Percentiles rank a stretch among this genome's conserved stretches.
Conservation (phyloP, 2,329 filamentous ascomycete species). For the Verticillium klebahnii region DNA sequence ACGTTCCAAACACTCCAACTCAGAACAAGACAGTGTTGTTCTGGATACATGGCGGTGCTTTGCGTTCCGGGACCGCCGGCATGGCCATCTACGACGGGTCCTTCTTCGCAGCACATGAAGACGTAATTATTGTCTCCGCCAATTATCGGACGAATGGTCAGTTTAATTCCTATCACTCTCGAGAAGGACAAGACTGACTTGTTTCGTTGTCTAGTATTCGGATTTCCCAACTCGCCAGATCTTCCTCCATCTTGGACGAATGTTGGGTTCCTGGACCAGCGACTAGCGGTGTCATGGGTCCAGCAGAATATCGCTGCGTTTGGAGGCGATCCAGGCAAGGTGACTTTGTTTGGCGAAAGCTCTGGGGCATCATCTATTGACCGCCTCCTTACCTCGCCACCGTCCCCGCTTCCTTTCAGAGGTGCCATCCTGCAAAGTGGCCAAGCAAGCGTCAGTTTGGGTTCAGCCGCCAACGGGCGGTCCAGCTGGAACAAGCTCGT, state of each 20-base stretch:
- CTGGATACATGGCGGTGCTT: constrained; percentile 13
- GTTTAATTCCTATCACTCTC: not conserved
- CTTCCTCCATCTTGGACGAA: constrained; percentile 25
- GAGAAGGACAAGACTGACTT: not conserved
- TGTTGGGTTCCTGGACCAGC: constrained; percentile 52
- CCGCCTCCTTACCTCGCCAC: constrained; percentile 43
- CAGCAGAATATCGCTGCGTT: constrained; percentile 58
- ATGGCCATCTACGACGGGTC: constrained; percentile 5
- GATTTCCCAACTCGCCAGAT: constrained; percentile 4
- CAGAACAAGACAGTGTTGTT: constrained; percentile 7
- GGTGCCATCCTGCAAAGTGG: constrained; percentile 31
- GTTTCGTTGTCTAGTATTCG: not conserved
- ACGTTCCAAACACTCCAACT: constrained; percentile 14
- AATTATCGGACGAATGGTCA: constrained; percentile 6
- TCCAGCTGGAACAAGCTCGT: constrained; percentile 8
- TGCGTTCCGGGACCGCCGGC: constrained; percentile 4
- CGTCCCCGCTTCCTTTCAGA: constrained; percentile 40
- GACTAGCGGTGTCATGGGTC: constrained; percentile 54
- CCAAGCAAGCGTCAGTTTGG: not conserved
- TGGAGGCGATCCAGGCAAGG: constrained; percentile 56
- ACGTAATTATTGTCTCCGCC: constrained; percentile 5
- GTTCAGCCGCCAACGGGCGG: constrained; percentile 2
- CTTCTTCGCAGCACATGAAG: constrained; percentile 4
- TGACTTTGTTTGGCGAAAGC: constrained; percentile 57
- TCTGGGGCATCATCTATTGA: constrained; percentile 47